A percentile compares a stretch with the other conserved stretches of the same genome.
Conservation (phyloP, 306 rosid genomes). For the cucumber (Cucumis sativus) region DNA sequence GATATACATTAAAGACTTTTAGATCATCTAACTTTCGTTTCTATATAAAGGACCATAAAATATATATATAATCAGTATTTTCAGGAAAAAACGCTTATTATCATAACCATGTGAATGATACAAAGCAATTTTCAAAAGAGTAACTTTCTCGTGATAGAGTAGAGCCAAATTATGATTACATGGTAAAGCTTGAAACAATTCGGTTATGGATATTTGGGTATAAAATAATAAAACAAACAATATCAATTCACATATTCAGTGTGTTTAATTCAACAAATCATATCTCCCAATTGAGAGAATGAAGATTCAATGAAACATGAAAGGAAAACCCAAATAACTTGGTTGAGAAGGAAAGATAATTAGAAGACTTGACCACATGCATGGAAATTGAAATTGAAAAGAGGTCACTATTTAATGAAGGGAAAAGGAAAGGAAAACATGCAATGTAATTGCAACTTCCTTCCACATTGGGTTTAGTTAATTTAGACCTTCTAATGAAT, state of each 20-base stretch:
- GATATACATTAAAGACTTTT: neutral
- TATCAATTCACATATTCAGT: neutral
- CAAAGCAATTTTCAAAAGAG: neutral
- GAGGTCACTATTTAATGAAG: neutral
- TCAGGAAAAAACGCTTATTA: neutral
- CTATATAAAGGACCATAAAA: neutral
- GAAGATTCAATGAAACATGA: neutral
- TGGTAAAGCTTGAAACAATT: too few species aligned
- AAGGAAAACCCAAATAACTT: neutral
- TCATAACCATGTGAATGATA: neutral
- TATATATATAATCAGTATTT: neutral
- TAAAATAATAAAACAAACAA: neutral
- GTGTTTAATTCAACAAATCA: too few species aligned
- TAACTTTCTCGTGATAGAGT: neutral
- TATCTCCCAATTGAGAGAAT: too few species aligned
- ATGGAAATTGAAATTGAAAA: neutral
- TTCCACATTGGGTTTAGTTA: neutral
- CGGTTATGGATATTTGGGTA: neutral
- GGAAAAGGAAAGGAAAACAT: conserved; percentile 1
- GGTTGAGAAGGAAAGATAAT: neutral
- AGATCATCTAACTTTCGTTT: neutral
- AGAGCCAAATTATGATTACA: neutral
- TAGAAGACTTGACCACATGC: neutral
- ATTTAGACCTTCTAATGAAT: neutral
- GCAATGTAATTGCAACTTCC: conserved; percentile 4